Evolutionary conservation across 2,329 filamentous ascomycete species (phyloP), one percentile per base, ranked within the genome.

Genomic region (Dactylonectria estremocensis): DNA sequence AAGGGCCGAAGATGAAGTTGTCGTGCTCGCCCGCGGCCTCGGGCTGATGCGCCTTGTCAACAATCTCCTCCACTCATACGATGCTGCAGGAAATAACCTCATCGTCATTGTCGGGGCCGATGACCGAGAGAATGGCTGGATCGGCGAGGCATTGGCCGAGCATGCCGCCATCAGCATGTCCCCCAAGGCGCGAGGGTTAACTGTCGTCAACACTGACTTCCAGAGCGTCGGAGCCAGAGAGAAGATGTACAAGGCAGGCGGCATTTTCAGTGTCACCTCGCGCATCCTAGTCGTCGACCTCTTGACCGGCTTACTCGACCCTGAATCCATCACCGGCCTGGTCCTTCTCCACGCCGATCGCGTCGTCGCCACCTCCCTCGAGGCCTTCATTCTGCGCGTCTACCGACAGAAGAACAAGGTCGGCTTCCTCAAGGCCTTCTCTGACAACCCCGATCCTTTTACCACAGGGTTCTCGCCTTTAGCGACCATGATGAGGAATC

Each of bases 1-100:
- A 73, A 92, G 94, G 70, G 86, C 90, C 68, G 93, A 98, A 84
- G 96, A 99, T 93, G 93, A 97, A 82, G 91, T 99, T 71, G 92
- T 98, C 76, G 88, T 99, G 61, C 89, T 98, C 62, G 96, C 95
- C 48, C 93, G 94, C 60, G 96, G 96, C 74, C 91, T 99, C 54
- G 96, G 96, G 74, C 91, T 98, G 52, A 89, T 98, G 80, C 94
- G 95, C 73, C 89, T 99, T 64, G 89, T 98, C 77, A 97, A 94
- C n/a, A 99, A 98, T 79, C 89, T 99, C 45, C 89, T 99, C 31
- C 96, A 99, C 82, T 95, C 95, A 20, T 98, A 98, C 83, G 96
- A 99, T 87, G 95, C 95, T 1, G 94, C 94, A 3, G 96, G 96
- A 14, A 97, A 96, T 82, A 98, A 97, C 77, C 85, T 99, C 61